These are phyloP conservation scores for Xylaria sp. DNA, from an alignment of 2,329 filamentous ascomycete genomes.

Conservation along the genomic window DNA sequence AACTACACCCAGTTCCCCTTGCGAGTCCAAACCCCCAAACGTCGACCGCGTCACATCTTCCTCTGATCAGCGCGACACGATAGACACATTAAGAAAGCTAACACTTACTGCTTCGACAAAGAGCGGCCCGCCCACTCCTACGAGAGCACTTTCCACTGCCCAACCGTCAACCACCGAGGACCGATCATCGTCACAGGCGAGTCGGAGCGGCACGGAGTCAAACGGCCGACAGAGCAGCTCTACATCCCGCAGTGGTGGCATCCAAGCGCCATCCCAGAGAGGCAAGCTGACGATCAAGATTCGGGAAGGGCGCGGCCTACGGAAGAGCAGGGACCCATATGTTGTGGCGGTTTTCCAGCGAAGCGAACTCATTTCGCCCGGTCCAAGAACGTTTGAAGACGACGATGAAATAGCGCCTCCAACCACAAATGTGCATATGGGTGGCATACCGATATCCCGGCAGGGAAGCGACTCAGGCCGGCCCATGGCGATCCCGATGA, in stretches of 20 bases:
- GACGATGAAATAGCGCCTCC: constrained; percentile 65
- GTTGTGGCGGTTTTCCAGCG: constrained; percentile 97
- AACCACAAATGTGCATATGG: constrained; percentile 58
- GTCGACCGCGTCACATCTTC: constrained; percentile 51
- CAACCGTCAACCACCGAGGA: constrained; percentile 61
- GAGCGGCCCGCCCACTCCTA: constrained; percentile 92
- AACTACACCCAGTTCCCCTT: constrained; percentile 64
- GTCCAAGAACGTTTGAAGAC: constrained; percentile 73
- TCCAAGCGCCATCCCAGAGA: constrained; percentile 77
- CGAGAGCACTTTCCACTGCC: constrained; percentile 80
- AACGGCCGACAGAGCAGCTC: constrained; percentile 66
- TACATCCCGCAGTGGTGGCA: constrained; percentile 58
- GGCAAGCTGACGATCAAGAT: constrained; percentile 93
- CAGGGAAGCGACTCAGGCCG: constrained; percentile 84
- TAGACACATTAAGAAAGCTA: constrained; percentile 84
- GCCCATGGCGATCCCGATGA: constrained; percentile 95
- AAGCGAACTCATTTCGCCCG: constrained; percentile 94
- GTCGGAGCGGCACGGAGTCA: constrained; percentile 56
- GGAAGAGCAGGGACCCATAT: constrained; percentile 88
- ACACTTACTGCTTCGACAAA: constrained; percentile 83
- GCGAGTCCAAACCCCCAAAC: constrained; percentile 54
- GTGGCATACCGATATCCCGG: constrained; percentile 71
- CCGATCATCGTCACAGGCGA: constrained; percentile 47
- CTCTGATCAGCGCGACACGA: constrained; percentile 68
- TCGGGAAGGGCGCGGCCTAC: constrained; percentile 82